A percentile compares a stretch with the other conserved stretches of the same genome.
Evolutionary conservation across 495 filamentous ascomycete genomes (phyloP).

Genomic region (Penicillium argentinense): DNA sequence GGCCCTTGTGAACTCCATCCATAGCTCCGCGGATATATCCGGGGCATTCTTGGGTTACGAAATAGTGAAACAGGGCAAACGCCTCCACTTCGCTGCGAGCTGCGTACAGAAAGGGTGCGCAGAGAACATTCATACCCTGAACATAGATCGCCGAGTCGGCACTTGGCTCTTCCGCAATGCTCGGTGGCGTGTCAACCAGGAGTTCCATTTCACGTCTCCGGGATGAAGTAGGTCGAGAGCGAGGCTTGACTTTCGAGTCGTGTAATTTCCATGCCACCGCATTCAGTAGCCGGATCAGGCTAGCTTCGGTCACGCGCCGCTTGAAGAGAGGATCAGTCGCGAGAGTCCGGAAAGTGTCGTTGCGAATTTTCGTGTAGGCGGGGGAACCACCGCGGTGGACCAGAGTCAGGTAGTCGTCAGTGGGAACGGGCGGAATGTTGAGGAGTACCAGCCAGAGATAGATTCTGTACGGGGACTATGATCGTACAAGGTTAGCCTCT

Average conservation of each 20-base stretch:
- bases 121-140: constrained; percentile 99
- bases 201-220: constrained; percentile 41
- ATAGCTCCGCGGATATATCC: constrained; percentile 94
- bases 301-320: constrained; percentile 90
- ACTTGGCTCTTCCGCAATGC: constrained; percentile 43
- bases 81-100: constrained; percentile 93
- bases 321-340: constrained; percentile 96
- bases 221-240: constrained; percentile 38
- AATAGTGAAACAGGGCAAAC: constrained; percentile 84
- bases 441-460: constrained; percentile 95
- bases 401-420: constrained; percentile 83
- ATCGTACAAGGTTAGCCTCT: constrained; percentile 12
- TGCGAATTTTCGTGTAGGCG: constrained; percentile 94
- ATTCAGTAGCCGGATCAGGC: constrained; percentile 92
- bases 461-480: constrained; percentile 84
- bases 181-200: constrained; percentile 42
- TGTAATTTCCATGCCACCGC: constrained; percentile 91
- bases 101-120: constrained; percentile 93
- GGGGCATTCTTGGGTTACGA: constrained; percentile 85
- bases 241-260: constrained; percentile 62
- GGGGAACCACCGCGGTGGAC: constrained; percentile 92
- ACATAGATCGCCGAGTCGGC: constrained; percentile 82
- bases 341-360: constrained; percentile 95
- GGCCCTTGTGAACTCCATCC: constrained; percentile 93
- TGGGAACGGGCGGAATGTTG: constrained; percentile 76